Evolutionary conservation across 2,329 filamentous ascomycete genomes (phyloP), one percentile per base, ranked within the genome.

Genomic region (Fusarium xylarioides): DNA sequence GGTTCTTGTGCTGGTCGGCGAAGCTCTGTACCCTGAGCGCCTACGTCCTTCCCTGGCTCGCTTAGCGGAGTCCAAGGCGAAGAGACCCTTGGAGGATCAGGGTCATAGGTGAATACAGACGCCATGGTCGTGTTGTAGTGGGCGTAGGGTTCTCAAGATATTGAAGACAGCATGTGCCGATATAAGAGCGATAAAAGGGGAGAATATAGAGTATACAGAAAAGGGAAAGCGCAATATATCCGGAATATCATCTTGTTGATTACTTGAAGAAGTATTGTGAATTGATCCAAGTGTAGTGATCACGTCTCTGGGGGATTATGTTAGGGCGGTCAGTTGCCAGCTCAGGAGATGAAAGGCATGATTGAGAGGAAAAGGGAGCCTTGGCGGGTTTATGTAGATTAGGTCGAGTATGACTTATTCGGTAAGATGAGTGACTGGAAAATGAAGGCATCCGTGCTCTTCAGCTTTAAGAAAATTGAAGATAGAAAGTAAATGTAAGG

Each of bases 91-190:
- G 94, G 93, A 50, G 95, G 94, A 74, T 97, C 92, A 5, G 94
- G 91, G 70, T 98, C 94, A 80, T 93, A 99, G 1, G 95, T 98
- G 81, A 99, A 99, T 75, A 99, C 94, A 18, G 95, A 98, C 66
- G 96, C 95, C 93, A 96, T 97, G 61, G 15, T 75, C 37, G 18
- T 30, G 28, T 26, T 38, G 46, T n/a, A 28, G 46, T 28, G 40
- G 35, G 16, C 16, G 28, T n/a, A 38, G 37, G 38, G 19, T 54
- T 42, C 70, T 66, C 50, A 76, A 55, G 74, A 76, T 76, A 77
- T 70, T 66, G 66, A 59, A 60, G 61, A 65, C 26, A 55, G 60
- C 49, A 44, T 57, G 44, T 50, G 67, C 63, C 52, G 65, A 63
- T 58, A 71, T 23, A 63, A 55, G 42, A 62, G 53, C 42, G 53